Evolutionary conservation across 78 protist species (phyloP), one percentile per base, ranked within the genome.

Genomic region (Dictyostelium intermedium): DNA sequence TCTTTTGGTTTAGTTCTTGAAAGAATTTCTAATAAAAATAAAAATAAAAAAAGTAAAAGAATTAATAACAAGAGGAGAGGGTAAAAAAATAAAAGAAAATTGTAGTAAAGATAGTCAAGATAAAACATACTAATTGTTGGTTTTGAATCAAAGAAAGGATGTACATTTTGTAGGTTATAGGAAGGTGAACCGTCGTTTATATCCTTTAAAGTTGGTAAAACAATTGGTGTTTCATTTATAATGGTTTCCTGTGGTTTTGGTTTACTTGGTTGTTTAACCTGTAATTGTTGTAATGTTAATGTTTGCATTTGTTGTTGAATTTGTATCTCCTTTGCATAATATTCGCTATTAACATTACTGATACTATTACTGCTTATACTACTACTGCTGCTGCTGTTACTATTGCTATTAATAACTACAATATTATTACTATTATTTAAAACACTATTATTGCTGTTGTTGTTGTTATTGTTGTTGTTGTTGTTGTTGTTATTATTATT

Each of bases 121-220:
- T 20, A 18, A 63, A 1, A 86, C 83, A 27, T 86, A 86, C 92
- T 86, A 30, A 86, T 37, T 34, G 83, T 56, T 56, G 92, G 92
- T 56, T 86, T 39, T 13, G 92, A 86, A 34, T 86, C 92, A 86
- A 56, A 86, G 43, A 77, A 86, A 50, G 83, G 77, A 60, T 86
- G 92, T 53, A 37, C 34, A 76, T 35, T 77, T 35, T 86, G 85
- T 37, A 77, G n/a, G 14, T 32, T 39, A n/a, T 56, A 50, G 60
- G 85, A 50, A 53, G 27, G 50, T 25, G 35, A 5, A 14, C 37
- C 30, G 14, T 41, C 30, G 41, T 23, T 74, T 11, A 37, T 30
- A 23, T 74, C 56, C 37, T 74, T 30, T 74, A 74, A 37, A 14
- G 81, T 34, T 66, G 74, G 74, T 66, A 66, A 25, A 74, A 30